These are phyloP conservation scores for Starmera stellimalicola DNA, from an alignment of 1,139 yeast species.

Conservation along the genomic window DNA sequence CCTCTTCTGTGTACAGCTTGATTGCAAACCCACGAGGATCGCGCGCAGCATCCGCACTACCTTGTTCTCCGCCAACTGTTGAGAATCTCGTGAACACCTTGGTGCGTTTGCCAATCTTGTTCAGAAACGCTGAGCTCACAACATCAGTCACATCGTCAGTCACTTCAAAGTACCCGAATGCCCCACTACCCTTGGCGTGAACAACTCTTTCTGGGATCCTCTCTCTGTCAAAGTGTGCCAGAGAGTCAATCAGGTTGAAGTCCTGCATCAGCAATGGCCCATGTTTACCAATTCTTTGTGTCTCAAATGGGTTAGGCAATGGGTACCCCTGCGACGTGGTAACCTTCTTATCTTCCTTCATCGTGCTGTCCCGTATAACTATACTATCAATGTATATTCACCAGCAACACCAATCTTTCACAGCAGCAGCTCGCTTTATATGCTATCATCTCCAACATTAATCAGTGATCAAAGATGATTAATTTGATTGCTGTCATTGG, in stretches of 20 bases:
- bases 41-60: slow-evolving; percentile 47
- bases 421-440: no score
- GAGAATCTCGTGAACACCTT: slow-evolving; percentile 42
- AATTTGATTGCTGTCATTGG: no score
- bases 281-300: slow-evolving; percentile 52
- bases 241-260: slow-evolving; percentile 41
- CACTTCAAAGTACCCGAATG: slow-evolving; percentile 50
- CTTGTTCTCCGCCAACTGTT: slow-evolving; percentile 53
- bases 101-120: slow-evolving; percentile 38
- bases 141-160: slow-evolving; percentile 47
- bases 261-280: slow-evolving; percentile 54
- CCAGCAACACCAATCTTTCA: no score
- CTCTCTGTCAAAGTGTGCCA: slow-evolving; percentile 56
- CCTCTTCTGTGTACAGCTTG: slow-evolving; percentile 49
- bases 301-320: slow-evolving; percentile 43
- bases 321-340: slow-evolving; percentile 73
- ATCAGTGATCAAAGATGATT: no score
- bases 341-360: no score
- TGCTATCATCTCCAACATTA: no score
- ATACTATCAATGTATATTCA: no score
- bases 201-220: slow-evolving; percentile 58
- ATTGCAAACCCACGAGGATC: slow-evolving; percentile 54
- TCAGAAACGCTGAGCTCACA: slow-evolving; percentile 39
- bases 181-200: slow-evolving; percentile 60
- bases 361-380: no score